Evolutionary conservation across 805 yeast genomes (phyloP).

Genomic region (Ogataea polymorpha): DNA sequence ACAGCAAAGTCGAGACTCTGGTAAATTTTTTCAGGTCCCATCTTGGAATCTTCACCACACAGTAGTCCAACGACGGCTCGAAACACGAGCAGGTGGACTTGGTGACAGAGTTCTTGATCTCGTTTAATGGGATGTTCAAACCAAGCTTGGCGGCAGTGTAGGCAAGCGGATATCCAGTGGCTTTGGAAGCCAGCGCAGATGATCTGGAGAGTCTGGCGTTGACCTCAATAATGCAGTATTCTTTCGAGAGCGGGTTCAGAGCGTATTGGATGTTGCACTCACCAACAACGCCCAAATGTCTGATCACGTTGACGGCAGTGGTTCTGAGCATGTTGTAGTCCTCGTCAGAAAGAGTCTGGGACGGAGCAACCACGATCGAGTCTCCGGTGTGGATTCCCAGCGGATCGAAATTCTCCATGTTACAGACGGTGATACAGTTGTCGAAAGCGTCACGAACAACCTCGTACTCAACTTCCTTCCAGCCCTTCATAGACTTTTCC

Average conservation of each 20-base stretch:
- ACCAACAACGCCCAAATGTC: conserved; percentile 98
- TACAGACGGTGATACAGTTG: conserved; percentile 98
- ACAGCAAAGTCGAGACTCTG: conserved; percentile 80
- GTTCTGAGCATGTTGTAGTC: conserved; percentile 98
- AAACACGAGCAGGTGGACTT: conserved; percentile 93
- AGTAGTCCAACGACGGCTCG: conserved; percentile 95
- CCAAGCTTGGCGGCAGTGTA: conserved; percentile 98
- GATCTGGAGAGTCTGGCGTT: conserved; percentile 97
- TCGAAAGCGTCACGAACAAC: conserved; percentile 97
- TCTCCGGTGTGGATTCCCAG: conserved; percentile 99
- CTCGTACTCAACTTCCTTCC: conserved; percentile 99
- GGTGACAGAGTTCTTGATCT: conserved; percentile 90
- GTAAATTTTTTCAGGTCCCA: conserved; percentile 98
- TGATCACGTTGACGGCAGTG: conserved; percentile 93
- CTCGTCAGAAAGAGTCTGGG: conserved; percentile 94
- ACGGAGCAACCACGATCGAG: conserved; percentile 97
- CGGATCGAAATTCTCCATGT: conserved; percentile 99
- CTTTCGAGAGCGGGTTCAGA: conserved; percentile 87
- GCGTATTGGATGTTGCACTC: conserved; percentile 99
- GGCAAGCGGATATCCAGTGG: conserved; percentile 97
- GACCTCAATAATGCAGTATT: conserved; percentile 96
- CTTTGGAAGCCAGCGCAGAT: conserved; percentile 98
- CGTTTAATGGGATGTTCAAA: conserved; percentile 85
- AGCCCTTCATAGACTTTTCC: conserved; percentile 96
- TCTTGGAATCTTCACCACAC: conserved; percentile 96